phyloP scores from a whole-genome alignment of 2,329 filamentous ascomycete species.

The Aspergillus persii region DNA sequence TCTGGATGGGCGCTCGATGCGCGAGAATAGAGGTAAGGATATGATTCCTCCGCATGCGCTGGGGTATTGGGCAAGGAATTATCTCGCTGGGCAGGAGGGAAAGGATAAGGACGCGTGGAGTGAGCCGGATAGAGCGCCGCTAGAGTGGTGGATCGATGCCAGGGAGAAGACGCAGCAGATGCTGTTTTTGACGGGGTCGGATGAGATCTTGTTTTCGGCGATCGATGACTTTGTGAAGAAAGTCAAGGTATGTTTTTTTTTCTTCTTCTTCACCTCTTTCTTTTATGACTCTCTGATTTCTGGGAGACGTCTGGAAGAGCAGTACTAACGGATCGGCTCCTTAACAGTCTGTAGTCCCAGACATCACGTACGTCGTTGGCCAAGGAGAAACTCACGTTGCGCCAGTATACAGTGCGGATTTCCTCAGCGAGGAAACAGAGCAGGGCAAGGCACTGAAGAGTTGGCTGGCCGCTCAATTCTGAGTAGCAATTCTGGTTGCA shows the following conservation, averaged over 20 bases:
- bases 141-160: constrained; percentile 53
- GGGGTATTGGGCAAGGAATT: constrained; percentile 46
- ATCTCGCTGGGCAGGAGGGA: constrained; percentile 37
- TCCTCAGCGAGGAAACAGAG: constrained; percentile 23
- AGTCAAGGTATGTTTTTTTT: constrained; percentile 26
- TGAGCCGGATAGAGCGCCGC: constrained; percentile 48
- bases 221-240: constrained; percentile 33
- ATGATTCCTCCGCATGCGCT: constrained; percentile 40
- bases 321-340: background rate
- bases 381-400: constrained; percentile 30
- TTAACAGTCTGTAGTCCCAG: constrained; percentile 29
- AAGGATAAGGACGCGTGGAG: constrained; percentile 47
- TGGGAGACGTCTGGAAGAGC: too few relatives aligned
- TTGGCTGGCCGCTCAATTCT: constrained; percentile 30
- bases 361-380: constrained; percentile 28
- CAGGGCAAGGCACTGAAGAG: constrained; percentile 26
- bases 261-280: background rate
- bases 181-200: constrained; percentile 52
- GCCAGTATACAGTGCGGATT: constrained; percentile 22
- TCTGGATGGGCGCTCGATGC: constrained; percentile 39
- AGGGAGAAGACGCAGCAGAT: constrained; percentile 44
- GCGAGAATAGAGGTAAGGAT: constrained; percentile 50
- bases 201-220: constrained; percentile 51
- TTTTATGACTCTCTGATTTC: background rate
- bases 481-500: background rate